Evolutionary conservation across 257 asterid species (phyloP).

Genomic region (Solanum virginianum): DNA sequence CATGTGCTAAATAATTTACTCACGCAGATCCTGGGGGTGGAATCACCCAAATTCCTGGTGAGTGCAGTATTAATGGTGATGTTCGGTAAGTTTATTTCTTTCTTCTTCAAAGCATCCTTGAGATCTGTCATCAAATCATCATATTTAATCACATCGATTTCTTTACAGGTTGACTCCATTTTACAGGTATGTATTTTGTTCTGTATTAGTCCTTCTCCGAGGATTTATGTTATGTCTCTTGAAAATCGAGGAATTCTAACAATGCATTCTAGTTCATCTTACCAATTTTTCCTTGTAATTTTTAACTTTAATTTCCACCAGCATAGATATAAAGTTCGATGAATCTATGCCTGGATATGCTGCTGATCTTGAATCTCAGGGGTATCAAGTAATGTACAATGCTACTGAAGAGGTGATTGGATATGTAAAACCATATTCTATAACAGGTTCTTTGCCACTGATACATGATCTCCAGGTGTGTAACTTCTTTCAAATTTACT

Average conservation of each 20-base stretch:
- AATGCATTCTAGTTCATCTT: background rate
- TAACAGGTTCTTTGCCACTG: constrained; percentile 88
- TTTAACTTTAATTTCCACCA: constrained; percentile 9
- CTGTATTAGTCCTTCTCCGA: background rate
- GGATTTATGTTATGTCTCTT: background rate
- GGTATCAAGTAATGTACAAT: constrained; percentile 73
- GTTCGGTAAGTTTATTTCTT: constrained; percentile 46
- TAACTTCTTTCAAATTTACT: background rate
- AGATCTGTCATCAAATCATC: background rate
- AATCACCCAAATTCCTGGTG: constrained; percentile 86
- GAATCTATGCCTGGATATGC: constrained; percentile 74
- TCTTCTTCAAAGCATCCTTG: background rate
- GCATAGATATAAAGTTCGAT: constrained; percentile 56
- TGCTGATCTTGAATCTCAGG: constrained; percentile 74
- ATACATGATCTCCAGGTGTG: constrained; percentile 81
- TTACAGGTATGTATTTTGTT: constrained; percentile 52
- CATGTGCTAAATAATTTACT: background rate
- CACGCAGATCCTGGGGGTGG: constrained; percentile 96
- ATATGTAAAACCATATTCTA: constrained; percentile 83
- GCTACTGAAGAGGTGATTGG: constrained; percentile 93
- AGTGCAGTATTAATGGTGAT: constrained; percentile 80
- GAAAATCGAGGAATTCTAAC: background rate
- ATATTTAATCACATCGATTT: constrained; percentile 12
- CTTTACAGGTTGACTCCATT: constrained; percentile 88
- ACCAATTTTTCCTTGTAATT: background rate